Conservation (phyloP, 306 rosid genomes). For the Cyamopsis tetragonoloba region DNA sequence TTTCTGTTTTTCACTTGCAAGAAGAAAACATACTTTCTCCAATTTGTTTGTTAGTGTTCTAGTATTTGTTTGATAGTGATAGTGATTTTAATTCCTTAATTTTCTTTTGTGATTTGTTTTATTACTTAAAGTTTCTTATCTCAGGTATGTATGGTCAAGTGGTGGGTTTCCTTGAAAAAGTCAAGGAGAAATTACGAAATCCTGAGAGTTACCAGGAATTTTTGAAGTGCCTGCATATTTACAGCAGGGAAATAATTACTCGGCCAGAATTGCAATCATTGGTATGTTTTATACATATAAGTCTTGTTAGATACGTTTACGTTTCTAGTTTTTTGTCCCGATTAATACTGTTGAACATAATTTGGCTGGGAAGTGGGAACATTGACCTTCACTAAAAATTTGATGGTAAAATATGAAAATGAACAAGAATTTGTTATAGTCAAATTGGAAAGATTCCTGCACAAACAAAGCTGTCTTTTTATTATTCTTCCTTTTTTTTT, state of each 20-base stretch:
- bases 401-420: constrained; percentile 1
- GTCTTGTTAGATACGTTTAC: not conserved
- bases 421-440: not conserved
- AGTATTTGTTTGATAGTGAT: constrained; percentile 8
- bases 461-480: no score
- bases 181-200: constrained; percentile 74
- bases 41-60: not conserved
- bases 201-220: constrained; percentile 91
- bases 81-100: not conserved
- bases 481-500: not conserved
- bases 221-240: constrained; percentile 93
- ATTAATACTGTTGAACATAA: not conserved
- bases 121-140: constrained; percentile 8
- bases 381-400: not conserved
- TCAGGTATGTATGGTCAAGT: constrained; percentile 78
- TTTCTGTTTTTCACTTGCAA: constrained; percentile 10
- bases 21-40: not conserved
- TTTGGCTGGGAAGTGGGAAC: not conserved
- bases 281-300: constrained; percentile 49
- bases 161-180: constrained; percentile 82
- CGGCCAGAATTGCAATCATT: constrained; percentile 73
- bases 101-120: not conserved
- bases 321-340: not conserved
- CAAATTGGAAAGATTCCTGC: not conserved
- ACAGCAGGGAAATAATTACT: constrained; percentile 91